Percentiles rank a stretch among this genome's conserved stretches.
Evolutionary conservation across 1,284 basidiomycete genomes (phyloP).

Genomic region (Malassezia pachydermatis): DNA sequence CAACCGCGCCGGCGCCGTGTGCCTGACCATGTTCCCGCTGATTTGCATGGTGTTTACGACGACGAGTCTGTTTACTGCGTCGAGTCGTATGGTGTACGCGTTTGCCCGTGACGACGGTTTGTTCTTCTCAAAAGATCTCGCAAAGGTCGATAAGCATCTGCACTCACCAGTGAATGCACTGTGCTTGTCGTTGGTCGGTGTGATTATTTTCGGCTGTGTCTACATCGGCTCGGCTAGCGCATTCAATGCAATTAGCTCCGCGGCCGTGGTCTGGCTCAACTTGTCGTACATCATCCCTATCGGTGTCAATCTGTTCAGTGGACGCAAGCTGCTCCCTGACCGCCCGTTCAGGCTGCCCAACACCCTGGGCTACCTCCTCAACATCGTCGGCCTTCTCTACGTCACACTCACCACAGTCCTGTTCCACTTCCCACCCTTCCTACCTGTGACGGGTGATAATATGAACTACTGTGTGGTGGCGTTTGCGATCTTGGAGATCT

Average conservation of each 20-base stretch:
- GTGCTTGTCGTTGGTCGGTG: conserved; percentile 54
- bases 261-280: conserved; percentile 51
- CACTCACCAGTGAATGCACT: conserved; percentile 51
- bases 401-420: conserved; percentile 50
- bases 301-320: conserved; percentile 23
- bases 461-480: conserved; percentile 52
- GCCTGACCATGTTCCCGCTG: conserved; percentile 51
- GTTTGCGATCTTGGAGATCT: conserved; percentile 21
- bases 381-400: conserved; percentile 49
- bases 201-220: conserved; percentile 34
- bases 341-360: not conserved
- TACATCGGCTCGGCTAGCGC: conserved; percentile 56
- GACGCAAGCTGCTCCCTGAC: not conserved
- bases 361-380: conserved; percentile 26
- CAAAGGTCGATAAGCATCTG: conserved; percentile 51
- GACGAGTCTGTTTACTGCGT: conserved; percentile 50
- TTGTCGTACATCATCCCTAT: conserved; percentile 50
- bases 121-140: conserved; percentile 55
- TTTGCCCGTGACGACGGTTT: conserved; percentile 63
- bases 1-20: conserved; percentile 58
- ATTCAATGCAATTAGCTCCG: conserved; percentile 51
- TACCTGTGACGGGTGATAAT: conserved; percentile 47
- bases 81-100: conserved; percentile 60
- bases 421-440: conserved; percentile 52
- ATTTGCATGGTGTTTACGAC: conserved; percentile 47